Evolutionary conservation across 2,329 filamentous ascomycete genomes (phyloP).

Genomic region (Alternaria postmessia): DNA sequence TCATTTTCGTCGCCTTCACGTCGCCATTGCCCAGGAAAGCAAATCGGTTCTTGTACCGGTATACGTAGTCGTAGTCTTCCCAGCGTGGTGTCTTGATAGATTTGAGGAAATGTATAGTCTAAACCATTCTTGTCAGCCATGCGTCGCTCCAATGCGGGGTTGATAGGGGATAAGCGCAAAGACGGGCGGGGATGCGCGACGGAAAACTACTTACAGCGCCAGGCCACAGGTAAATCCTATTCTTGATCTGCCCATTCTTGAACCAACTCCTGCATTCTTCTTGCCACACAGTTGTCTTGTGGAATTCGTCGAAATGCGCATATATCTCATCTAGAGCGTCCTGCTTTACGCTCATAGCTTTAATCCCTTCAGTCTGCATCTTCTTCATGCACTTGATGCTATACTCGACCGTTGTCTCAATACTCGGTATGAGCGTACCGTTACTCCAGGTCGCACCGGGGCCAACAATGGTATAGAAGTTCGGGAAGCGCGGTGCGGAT

Average conservation of each 20-base stretch:
- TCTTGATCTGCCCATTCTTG: slow-evolving; percentile 45
- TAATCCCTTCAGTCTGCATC: slow-evolving; percentile 44
- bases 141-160: not conserved
- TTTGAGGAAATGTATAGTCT: slow-evolving; percentile 51
- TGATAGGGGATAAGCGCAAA: not conserved
- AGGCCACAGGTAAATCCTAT: slow-evolving; percentile 44
- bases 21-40: slow-evolving; percentile 51
- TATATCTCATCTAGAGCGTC: slow-evolving; percentile 43
- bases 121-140: slow-evolving; percentile 8
- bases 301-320: slow-evolving; percentile 43
- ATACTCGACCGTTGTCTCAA: slow-evolving; percentile 54
- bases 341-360: slow-evolving; percentile 42
- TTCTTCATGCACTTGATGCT: slow-evolving; percentile 45
- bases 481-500: slow-evolving; percentile 54
- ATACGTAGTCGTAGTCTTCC: slow-evolving; percentile 58
- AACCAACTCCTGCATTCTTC: slow-evolving; percentile 49
- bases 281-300: slow-evolving; percentile 44
- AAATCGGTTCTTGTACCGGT: slow-evolving; percentile 46
- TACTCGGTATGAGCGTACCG: slow-evolving; percentile 55
- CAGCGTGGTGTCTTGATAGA: slow-evolving; percentile 52
- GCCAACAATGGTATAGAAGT: slow-evolving; percentile 56
- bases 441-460: slow-evolving; percentile 56
- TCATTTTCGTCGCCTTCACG: slow-evolving; percentile 54
- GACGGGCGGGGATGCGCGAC: not conserved
- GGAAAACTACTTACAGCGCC: slow-evolving; percentile 37